A percentile compares a stretch with the other conserved stretches of the same genome.
Conservation (phyloP, 768 basidiomycete species). For the Scleroderma citrinum region DNA sequence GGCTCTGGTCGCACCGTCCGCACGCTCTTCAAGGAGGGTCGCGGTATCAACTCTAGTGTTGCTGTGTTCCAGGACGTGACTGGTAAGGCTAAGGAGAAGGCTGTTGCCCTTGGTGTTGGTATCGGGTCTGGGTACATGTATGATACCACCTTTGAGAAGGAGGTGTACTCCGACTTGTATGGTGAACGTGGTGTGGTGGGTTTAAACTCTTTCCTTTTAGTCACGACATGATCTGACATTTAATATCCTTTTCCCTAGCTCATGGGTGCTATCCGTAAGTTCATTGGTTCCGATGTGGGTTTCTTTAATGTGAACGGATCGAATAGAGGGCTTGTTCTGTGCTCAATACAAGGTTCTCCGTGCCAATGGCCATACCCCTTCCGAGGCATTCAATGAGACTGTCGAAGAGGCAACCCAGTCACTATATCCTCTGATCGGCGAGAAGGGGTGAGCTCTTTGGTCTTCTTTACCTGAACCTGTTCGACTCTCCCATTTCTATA, state of each 20-base stretch:
- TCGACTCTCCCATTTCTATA: constrained; percentile 25
- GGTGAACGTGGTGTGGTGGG: constrained; percentile 99
- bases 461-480: neutral
- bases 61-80: constrained; percentile 98
- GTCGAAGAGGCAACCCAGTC: constrained; percentile 99
- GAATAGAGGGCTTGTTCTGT: constrained; percentile 90
- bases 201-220: constrained; percentile 20
- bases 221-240: neutral
- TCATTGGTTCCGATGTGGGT: neutral
- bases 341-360: constrained; percentile 98
- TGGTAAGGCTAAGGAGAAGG: constrained; percentile 97
- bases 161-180: constrained; percentile 98
- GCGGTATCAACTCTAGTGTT: constrained; percentile 93
- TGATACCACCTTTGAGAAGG: constrained; percentile 99
- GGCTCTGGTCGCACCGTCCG: constrained; percentile 98
- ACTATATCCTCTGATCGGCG: constrained; percentile 93
- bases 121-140: constrained; percentile 97
- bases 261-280: constrained; percentile 93
- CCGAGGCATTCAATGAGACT: constrained; percentile 99
- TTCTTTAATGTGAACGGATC: constrained; percentile 2
- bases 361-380: constrained; percentile 93
- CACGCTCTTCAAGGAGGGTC: constrained; percentile 99
- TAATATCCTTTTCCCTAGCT: constrained; percentile 41
- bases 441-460: constrained; percentile 63
- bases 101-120: constrained; percentile 87